Percentiles rank a stretch among this genome's conserved stretches.
phyloP scores from a whole-genome alignment of 2,329 filamentous ascomycete genomes.

The Colletotrichum sp. region DNA sequence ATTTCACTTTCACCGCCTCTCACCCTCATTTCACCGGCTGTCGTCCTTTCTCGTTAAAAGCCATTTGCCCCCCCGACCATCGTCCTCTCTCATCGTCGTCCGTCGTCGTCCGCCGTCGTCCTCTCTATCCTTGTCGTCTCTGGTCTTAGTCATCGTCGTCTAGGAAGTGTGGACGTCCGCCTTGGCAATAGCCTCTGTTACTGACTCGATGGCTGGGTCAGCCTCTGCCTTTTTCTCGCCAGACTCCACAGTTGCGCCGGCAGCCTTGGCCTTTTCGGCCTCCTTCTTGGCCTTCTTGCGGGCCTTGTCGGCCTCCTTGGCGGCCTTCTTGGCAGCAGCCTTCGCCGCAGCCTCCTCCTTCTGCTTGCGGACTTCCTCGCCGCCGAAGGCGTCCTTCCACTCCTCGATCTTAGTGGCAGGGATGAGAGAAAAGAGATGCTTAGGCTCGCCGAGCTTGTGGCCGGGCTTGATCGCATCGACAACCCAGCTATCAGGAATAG shows the following conservation, averaged over 20 bases:
- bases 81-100: not conserved
- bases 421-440: constrained; percentile 83
- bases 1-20: not conserved
- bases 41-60: not conserved
- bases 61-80: not conserved
- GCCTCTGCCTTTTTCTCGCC: constrained; percentile 27
- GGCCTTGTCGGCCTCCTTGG: constrained; percentile 56
- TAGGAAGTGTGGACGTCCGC: constrained; percentile 29
- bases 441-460: constrained; percentile 81
- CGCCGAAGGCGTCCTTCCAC: constrained; percentile 79
- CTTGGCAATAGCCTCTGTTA: constrained; percentile 28
- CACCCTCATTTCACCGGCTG: not conserved
- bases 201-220: constrained; percentile 27
- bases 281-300: constrained; percentile 48
- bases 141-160: not conserved
- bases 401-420: constrained; percentile 81
- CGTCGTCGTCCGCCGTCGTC: not conserved
- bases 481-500: constrained; percentile 72
- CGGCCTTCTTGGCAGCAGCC: constrained; percentile 55
- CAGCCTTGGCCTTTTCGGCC: constrained; percentile 19
- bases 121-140: not conserved
- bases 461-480: constrained; percentile 68
- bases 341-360: constrained; percentile 63
- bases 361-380: constrained; percentile 70
- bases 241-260: constrained; percentile 23